Evolutionary conservation across 768 basidiomycete genomes (phyloP), one percentile per base, ranked within the genome.

Genomic region (Suillus sp.): DNA sequence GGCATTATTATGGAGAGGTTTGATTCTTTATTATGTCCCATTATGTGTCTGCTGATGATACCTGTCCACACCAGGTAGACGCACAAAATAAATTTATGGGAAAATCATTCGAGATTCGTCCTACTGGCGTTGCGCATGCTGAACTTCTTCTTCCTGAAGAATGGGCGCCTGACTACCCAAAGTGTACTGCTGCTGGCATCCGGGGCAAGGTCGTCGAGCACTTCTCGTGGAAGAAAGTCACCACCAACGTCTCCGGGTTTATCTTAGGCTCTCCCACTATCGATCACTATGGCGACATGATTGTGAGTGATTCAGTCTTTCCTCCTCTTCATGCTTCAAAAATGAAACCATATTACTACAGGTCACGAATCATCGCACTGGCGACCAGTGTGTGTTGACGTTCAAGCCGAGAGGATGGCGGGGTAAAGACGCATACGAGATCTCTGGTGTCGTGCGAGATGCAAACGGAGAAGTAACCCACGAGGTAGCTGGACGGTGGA

Each of bases 381-480:
- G 87, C 9, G 95, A 98, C 68, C 86, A 83, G 55, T 97, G 95
- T 67, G 80, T 92, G 0, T 79, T 99, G 27, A 96, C 94, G 3
- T 99, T 98, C 82, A 99, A 98, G 77, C 96, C 96, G 3, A 85
- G 95, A 62, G 94, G 95, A 3, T 99, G 96, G 96, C 81, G 94
- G 60, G 94, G 92, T 10, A 91, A 86, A 69, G 91, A 96, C 65
- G 94, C 95, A 0, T 95, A 84, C 70, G 96, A 99, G 75, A 95
- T 99, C 72, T 91, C 90, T 2, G 96, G 96, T 1, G 83, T 85
- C 45, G 95, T 98, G 25, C 76, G 84, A 63, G 89, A 93, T 70
- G 74, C 84, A 1, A 67, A 77, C 0, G 94, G 91, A 11, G 78
- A 83, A 25, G 79, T 88, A 35, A 86, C 83, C 0, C 92, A 96